Evolutionary conservation across 331 rosid genomes (phyloP).

Genomic region (Quercus lobata): DNA sequence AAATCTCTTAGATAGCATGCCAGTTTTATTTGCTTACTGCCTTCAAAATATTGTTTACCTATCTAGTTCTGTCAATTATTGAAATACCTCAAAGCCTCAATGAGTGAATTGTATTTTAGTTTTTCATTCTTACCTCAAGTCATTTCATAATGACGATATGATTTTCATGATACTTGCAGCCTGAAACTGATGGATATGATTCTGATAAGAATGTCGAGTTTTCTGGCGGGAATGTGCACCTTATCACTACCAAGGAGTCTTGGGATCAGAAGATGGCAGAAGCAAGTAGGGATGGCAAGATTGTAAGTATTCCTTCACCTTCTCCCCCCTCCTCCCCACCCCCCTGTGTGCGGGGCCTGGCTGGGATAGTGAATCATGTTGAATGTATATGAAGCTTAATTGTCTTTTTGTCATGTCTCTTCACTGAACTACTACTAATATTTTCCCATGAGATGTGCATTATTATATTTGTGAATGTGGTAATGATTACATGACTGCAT

Average conservation of each 20-base stretch:
- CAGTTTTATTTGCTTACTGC: not conserved
- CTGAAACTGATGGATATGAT: slow-evolving; percentile 32
- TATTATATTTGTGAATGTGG: not conserved
- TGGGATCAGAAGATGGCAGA: slow-evolving; percentile 91
- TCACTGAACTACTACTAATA: not conserved
- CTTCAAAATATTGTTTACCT: not conserved
- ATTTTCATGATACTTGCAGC: slow-evolving; percentile 40
- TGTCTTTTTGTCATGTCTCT: not conserved
- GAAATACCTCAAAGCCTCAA: slow-evolving; percentile 12
- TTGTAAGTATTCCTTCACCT: slow-evolving; percentile 47
- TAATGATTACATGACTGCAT: not conserved
- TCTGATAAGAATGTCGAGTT: slow-evolving; percentile 63
- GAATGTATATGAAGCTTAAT: slow-evolving; percentile 2
- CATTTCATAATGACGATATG: slow-evolving; percentile 21
- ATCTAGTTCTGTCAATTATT: not conserved
- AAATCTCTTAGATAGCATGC: not conserved
- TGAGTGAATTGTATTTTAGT: not conserved
- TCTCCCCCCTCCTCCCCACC: not conserved
- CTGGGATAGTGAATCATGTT: not conserved
- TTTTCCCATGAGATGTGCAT: not conserved
- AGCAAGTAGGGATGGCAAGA: slow-evolving; percentile 73
- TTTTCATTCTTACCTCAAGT: not conserved
- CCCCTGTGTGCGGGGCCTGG: not conserved
- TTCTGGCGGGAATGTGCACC: slow-evolving; percentile 64
- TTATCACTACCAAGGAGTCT: slow-evolving; percentile 66